Evolutionary conservation across 164 flowering plant genomes (phyloP).

Genomic region (Umbilicus rupestris): DNA sequence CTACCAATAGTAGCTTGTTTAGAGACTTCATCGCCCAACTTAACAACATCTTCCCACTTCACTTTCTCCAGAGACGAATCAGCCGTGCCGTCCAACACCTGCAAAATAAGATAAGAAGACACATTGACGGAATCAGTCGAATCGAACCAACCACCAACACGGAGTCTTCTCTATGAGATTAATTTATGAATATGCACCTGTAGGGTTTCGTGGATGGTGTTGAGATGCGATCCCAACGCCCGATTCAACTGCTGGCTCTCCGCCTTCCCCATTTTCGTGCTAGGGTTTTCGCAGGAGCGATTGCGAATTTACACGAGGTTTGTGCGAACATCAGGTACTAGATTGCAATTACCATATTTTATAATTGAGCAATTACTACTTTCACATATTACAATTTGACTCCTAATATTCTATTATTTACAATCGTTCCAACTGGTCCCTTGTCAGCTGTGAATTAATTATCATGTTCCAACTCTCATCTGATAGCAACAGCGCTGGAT

Average conservation of each 20-base stretch:
- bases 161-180: not conserved
- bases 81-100: conserved; percentile 54
- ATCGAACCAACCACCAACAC: not conserved
- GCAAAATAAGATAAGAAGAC: not conserved
- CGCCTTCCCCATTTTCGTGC: conserved; percentile 29
- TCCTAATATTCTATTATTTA: too few species aligned
- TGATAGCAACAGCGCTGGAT: too few species aligned
- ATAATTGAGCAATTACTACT: not conserved
- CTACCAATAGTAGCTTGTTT: conserved; percentile 81
- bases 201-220: conserved; percentile 65
- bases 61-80: conserved; percentile 48
- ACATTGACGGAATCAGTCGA: not conserved
- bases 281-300: conserved; percentile 1
- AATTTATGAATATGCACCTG: conserved; percentile 29
- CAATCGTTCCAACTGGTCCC: too few species aligned
- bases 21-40: conserved; percentile 61
- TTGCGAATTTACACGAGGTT: not conserved
- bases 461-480: too few species aligned
- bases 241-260: conserved; percentile 38
- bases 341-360: not conserved
- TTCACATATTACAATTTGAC: too few species aligned
- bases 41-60: conserved; percentile 62
- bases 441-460: too few species aligned
- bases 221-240: conserved; percentile 35
- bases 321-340: not conserved